phyloP scores from a whole-genome alignment of 805 yeast species.

The Ogataea parapolymorpha region DNA sequence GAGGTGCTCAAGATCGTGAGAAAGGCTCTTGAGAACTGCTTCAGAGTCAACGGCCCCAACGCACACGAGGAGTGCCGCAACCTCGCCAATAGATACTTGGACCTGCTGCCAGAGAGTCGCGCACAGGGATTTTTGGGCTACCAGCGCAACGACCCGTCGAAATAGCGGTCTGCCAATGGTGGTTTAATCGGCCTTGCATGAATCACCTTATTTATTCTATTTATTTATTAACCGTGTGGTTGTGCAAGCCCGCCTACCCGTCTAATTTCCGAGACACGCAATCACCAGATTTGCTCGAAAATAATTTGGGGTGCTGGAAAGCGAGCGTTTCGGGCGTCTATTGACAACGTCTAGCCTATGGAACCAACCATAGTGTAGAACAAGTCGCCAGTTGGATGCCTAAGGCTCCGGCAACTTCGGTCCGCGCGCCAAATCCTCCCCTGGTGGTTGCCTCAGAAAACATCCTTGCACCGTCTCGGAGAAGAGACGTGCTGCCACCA shows the following conservation, averaged over 20 bases:
- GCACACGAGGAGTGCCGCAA: constrained; percentile 78
- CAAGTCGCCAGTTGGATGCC: too few species aligned
- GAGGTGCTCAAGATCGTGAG: constrained; percentile 66
- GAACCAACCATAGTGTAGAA: too few species aligned
- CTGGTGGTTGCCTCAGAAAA: neutral
- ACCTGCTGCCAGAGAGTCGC: constrained; percentile 66
- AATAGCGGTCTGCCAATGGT: constrained; percentile 34
- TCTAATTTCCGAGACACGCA: neutral
- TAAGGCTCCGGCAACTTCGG: too few species aligned
- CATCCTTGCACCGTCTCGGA: constrained; percentile 12
- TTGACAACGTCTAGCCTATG: too few species aligned
- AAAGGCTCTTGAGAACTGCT: constrained; percentile 73
- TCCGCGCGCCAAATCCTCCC: neutral
- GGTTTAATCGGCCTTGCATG: too few species aligned
- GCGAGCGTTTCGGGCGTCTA: too few species aligned
- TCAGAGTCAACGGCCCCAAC: constrained; percentile 56
- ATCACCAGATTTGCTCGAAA: constrained; percentile 1
- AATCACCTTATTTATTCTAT: constrained; percentile 8
- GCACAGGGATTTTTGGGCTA: constrained; percentile 77
- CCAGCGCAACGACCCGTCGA: constrained; percentile 84
- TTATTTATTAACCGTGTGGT: constrained; percentile 2
- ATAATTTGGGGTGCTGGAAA: neutral
- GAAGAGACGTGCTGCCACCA: constrained; percentile 9
- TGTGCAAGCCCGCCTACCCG: constrained; percentile 2
- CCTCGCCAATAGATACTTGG: constrained; percentile 71